phyloP scores from a whole-genome alignment of 306 rosid species.

The Vigna mungo region DNA sequence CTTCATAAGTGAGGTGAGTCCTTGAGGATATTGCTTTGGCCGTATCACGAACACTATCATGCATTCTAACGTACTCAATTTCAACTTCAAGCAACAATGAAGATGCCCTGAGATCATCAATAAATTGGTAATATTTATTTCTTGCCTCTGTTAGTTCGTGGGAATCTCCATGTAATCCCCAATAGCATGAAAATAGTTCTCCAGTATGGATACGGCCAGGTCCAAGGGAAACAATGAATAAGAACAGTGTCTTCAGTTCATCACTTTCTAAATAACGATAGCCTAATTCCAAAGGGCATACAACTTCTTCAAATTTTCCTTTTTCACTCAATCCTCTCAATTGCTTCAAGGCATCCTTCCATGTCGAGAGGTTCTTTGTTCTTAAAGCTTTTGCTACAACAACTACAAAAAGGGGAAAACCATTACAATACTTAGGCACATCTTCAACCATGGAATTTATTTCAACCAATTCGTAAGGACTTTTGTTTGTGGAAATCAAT shows the following conservation, averaged over 20 bases:
- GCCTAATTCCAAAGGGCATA: constrained; percentile 1
- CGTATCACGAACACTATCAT: neutral
- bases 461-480: no score
- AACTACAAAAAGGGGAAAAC: constrained; percentile 42
- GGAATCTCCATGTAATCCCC: neutral
- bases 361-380: neutral
- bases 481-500: no score
- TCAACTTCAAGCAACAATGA: constrained; percentile 3
- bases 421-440: constrained; percentile 16
- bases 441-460: neutral
- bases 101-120: neutral
- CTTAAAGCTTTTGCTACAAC: constrained; percentile 33
- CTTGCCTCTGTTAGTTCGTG: neutral
- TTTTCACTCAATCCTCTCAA: neutral
- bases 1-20: neutral
- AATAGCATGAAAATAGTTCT: constrained; percentile 3
- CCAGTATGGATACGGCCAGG: neutral
- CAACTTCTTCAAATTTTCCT: neutral
- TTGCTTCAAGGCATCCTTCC: constrained; percentile 27
- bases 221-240: constrained; percentile 32
- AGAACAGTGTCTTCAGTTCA: neutral
- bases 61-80: neutral
- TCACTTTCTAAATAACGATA: neutral
- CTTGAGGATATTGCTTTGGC: constrained; percentile 4
- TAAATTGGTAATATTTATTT: neutral